Evolutionary conservation across 2,329 filamentous ascomycete species (phyloP).

Genomic region (Penicillium sp.): DNA sequence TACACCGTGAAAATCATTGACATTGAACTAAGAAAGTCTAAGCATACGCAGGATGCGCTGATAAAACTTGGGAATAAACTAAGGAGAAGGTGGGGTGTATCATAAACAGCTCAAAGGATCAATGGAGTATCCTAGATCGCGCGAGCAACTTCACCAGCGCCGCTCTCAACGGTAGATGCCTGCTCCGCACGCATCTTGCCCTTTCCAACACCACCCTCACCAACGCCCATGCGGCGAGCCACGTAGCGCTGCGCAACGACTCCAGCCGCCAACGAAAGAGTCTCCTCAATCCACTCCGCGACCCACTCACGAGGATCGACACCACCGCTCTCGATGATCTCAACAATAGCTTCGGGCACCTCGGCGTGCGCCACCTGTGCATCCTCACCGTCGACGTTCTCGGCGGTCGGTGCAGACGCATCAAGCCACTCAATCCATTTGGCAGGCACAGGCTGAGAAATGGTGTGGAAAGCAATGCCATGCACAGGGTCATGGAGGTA

Average conservation of each 20-base stretch:
- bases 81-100: constrained; percentile 9
- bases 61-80: not conserved
- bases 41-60: not conserved
- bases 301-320: constrained; percentile 97
- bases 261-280: constrained; percentile 73
- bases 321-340: constrained; percentile 71
- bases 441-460: constrained; percentile 80
- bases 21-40: not conserved
- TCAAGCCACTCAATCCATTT: constrained; percentile 94
- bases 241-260: constrained; percentile 94
- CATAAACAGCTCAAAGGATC: constrained; percentile 10
- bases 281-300: constrained; percentile 94
- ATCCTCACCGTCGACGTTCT: constrained; percentile 40
- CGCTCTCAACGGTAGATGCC: constrained; percentile 56
- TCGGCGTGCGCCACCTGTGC: constrained; percentile 30
- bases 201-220: constrained; percentile 68
- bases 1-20: not conserved
- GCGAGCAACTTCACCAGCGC: constrained; percentile 62
- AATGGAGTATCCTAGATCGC: constrained; percentile 39
- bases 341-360: constrained; percentile 79
- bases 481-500: constrained; percentile 86
- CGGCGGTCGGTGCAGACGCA: constrained; percentile 53
- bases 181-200: constrained; percentile 56
- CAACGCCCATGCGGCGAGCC: constrained; percentile 91
- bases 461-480: constrained; percentile 77